Evolutionary conservation across 2,329 filamentous ascomycete genomes (phyloP).

Genomic region (Claviceps quebecensis): DNA sequence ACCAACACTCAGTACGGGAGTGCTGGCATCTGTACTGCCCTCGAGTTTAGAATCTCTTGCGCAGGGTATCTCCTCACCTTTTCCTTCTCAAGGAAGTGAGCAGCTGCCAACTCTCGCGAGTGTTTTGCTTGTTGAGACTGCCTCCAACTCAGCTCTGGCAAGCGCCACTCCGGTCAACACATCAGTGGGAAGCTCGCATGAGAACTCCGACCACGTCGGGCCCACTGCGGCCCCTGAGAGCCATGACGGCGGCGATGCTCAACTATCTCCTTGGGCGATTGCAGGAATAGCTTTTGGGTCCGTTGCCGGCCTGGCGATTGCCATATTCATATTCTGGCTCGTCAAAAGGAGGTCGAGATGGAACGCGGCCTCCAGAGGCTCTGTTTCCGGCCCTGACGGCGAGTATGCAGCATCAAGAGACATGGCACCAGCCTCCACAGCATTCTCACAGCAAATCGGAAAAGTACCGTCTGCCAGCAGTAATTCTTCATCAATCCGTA

Average conservation of each 20-base stretch:
- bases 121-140: background rate
- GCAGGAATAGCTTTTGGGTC: conserved; percentile 38
- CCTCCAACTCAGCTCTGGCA: background rate
- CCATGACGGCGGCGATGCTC: background rate
- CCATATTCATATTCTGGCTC: conserved; percentile 37
- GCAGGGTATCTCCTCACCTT: background rate
- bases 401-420: conserved; percentile 7
- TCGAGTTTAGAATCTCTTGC: background rate
- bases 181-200: background rate
- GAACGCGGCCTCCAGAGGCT: background rate
- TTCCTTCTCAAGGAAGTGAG: background rate
- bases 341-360: conserved; percentile 24
- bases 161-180: background rate
- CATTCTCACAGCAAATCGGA: background rate
- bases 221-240: background rate
- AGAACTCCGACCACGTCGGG: background rate
- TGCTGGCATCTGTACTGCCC: background rate
- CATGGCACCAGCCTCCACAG: conserved; percentile 6
- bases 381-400: conserved; percentile 16
- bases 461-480: conserved; percentile 13
- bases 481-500: conserved; percentile 10
- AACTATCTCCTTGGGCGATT: conserved; percentile 21
- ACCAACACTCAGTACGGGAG: background rate
- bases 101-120: background rate
- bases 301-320: conserved; percentile 25